Evolutionary conservation across 768 basidiomycete species (phyloP), one percentile per base, ranked within the genome.

Genomic region (Ephemerocybe angulata): DNA sequence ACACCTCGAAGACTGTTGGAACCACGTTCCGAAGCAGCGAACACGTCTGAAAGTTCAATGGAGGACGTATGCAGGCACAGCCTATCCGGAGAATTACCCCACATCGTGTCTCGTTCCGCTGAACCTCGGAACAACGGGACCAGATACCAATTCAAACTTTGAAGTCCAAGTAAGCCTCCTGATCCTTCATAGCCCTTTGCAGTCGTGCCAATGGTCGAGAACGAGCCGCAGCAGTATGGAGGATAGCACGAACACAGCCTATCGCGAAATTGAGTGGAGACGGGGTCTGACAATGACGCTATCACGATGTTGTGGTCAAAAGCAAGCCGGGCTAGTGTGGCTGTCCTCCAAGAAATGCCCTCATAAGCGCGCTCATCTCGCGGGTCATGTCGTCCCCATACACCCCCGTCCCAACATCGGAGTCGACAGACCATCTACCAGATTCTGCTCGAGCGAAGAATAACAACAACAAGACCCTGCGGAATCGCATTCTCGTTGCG

Each of bases 401-500:
- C 64, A 63, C 67, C 49, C 65, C 64, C 50, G 30, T 56, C 24
- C 58, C 66, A 29, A 53, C 63, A 15, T 46, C 60, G 21, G 56
- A 58, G 10, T 59, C 65, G n/a, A 46, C 62, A 41, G 58, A 68
- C 46, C 69, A 67, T 37, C 54, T 52, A 38, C 33, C 31, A 28
- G 30, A 30, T 17, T 37, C 48, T 22, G 30, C 7, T 41, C 38
- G 21, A 7, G 21, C n/a, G 30, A 22, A 35, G 31, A 13, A 50
- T n/a, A 22, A 33, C 8, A 50, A 30, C 30, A 24, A 21, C 28
- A 50, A 43, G 28, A 61, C 57, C 22, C 54, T 62, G 22, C 43
- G 67, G 40, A 65, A 64, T 29, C 58, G 70, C 28, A 27, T 76
- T 35, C 56, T 79, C 53, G 19, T 81, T 53, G 65, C 66, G 19